Base-by-base conservation (phyloP, 306 rosid genomes). In the Ziziphus jujuba region DNA sequence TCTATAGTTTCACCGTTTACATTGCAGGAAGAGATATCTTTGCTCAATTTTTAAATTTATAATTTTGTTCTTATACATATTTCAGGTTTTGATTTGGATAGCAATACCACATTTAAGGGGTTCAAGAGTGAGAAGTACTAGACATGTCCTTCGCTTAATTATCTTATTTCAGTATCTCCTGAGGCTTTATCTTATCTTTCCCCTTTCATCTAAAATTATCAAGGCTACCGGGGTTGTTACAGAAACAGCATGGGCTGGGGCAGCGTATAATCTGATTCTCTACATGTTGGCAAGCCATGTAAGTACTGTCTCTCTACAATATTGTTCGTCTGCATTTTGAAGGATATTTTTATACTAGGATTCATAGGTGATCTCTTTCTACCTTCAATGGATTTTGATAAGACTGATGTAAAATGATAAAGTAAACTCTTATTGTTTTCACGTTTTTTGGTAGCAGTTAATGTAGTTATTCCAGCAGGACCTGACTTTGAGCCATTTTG, bases 201-300 rank as follows among this genome's bases (percentile, higher is more conserved):
- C 88, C 24, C 69, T 87, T 13, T 80, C 88, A 31, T 75, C 78
- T 34, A 75, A 82, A 69, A 87, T 87, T 55, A 24, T 62, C 56
- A 78, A 82, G 63, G 78, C 86, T 20, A 84, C 73, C 24, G 90
- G 93, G 23, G 79, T 84, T 9, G 65, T 84, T 78, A 82, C 83
- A 87, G 87, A 82, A 63, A 85, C 84, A 45, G 85, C 90, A 28
- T 85, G 90, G 90, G 87, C 85, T 22, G 90, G 90, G 13, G 90
- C 87, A 58, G 87, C 83, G 52, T 85, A 80, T 70, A 77, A 85
- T 72, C 74, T 85, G 63, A 82, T 59, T 49, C 90, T 85, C 22
- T 85, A 77, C 59, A 82, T 82, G 90, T 69, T 85, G 20, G 87
- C 90, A 64, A 85, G 87, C 70, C 90, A 85, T 69, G 90, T 85